These are phyloP conservation scores for Vitis cinerea DNA, from an alignment of 164 flowering plant genomes.

Conservation along the genomic window DNA sequence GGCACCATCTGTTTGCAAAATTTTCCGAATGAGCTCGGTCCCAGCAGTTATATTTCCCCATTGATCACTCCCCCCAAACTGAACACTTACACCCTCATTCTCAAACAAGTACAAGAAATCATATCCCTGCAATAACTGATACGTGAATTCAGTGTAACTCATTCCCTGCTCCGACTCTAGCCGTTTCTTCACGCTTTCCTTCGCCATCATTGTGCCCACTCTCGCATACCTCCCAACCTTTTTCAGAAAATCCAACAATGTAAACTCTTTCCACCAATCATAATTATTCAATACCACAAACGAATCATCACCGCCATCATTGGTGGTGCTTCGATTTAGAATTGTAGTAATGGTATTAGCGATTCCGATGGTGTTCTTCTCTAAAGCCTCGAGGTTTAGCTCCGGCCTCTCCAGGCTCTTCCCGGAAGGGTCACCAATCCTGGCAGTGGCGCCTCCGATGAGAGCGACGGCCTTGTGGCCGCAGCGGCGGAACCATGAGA, in stretches of 20 bases:
- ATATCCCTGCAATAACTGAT: constrained; percentile 73
- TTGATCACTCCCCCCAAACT: constrained; percentile 87
- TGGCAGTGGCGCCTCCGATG: constrained; percentile 81
- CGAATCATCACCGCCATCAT: constrained; percentile 1
- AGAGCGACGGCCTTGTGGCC: constrained; percentile 66
- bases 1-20: constrained; percentile 53
- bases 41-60: constrained; percentile 94
- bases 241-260: constrained; percentile 57
- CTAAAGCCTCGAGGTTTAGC: constrained; percentile 45
- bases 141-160: constrained; percentile 77
- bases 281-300: constrained; percentile 57
- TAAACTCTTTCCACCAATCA: constrained; percentile 86
- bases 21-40: constrained; percentile 69
- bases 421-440: constrained; percentile 89
- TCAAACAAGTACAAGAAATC: constrained; percentile 52
- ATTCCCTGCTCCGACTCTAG: constrained; percentile 66
- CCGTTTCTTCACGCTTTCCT: constrained; percentile 64
- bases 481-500: constrained; percentile 77
- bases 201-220: constrained; percentile 65
- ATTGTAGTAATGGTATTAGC: constrained; percentile 31
- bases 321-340: constrained; percentile 19
- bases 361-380: constrained; percentile 52
- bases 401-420: constrained; percentile 74
- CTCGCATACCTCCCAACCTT: constrained; percentile 64
- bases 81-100: constrained; percentile 62